A percentile compares a stretch with the other conserved stretches of the same genome.
Conservation (phyloP, 176 grass and related monocot genomes). For the Poa pratensis region DNA sequence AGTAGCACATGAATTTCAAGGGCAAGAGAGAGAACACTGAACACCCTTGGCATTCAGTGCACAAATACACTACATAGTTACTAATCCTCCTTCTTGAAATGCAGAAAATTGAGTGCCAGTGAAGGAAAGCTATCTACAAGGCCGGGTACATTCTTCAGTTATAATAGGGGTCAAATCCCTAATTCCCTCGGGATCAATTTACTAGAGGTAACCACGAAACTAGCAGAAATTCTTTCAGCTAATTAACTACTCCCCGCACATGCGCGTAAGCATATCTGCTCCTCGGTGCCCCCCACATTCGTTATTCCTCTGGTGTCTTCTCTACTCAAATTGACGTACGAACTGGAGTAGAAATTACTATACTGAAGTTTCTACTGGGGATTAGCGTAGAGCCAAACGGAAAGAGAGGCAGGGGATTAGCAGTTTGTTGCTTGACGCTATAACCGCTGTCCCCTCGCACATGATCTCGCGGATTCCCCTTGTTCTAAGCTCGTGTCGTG, state of each 20-base stretch:
- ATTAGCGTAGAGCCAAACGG: constrained; percentile 8
- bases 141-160: not conserved
- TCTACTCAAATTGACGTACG: constrained; percentile 27
- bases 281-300: constrained; percentile 41
- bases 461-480: not conserved
- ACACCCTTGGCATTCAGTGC: constrained; percentile 45
- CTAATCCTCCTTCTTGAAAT: constrained; percentile 20
- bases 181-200: constrained; percentile 59
- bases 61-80: not conserved
- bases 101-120: constrained; percentile 41
- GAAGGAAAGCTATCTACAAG: constrained; percentile 47
- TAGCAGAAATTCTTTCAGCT: not conserved
- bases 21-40: not conserved
- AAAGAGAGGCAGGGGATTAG: not conserved
- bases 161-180: constrained; percentile 2
- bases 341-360: not conserved
- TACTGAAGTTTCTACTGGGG: not conserved
- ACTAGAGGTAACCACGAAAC: not conserved
- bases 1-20: no score
- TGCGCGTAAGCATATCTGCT: not conserved
- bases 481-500: not conserved
- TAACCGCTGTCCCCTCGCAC: not conserved
- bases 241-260: not conserved
- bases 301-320: constrained; percentile 24
- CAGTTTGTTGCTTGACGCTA: constrained; percentile 40